A percentile compares a stretch with the other conserved stretches of the same genome.
Evolutionary conservation across 1,284 basidiomycete genomes (phyloP).

Genomic region (Macrocystidia cucumis): DNA sequence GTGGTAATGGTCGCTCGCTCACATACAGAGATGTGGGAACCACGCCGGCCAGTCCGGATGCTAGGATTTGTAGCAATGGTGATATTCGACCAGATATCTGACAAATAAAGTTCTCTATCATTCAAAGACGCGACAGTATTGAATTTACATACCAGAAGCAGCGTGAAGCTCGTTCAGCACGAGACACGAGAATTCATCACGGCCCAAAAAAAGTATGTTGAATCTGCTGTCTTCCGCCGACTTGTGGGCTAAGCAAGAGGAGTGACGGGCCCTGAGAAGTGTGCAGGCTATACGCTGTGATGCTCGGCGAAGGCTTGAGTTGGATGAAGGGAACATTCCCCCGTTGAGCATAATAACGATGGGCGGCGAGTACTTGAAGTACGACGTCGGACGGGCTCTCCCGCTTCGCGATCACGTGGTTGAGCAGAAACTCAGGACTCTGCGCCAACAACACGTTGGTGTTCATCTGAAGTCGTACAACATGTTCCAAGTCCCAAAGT

Average conservation of each 20-base stretch:
- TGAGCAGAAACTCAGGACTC: no score
- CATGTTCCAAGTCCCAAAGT: no score
- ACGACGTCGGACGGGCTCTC: no score
- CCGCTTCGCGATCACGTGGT: no score
- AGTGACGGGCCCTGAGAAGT: background rate
- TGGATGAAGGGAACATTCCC: no score
- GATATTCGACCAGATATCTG: slow-evolving; percentile 58
- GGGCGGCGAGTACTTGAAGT: no score
- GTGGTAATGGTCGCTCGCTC: slow-evolving; percentile 16
- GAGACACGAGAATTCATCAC: slow-evolving; percentile 66
- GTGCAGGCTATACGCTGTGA: background rate
- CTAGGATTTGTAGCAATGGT: slow-evolving; percentile 58
- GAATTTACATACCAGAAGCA: slow-evolving; percentile 35
- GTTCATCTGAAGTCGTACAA: no score
- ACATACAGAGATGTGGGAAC: slow-evolving; percentile 45
- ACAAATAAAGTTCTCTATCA: slow-evolving; percentile 6
- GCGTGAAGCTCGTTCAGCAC: slow-evolving; percentile 46
- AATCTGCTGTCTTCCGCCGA: no score
- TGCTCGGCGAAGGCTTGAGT: background rate
- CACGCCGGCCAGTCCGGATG: slow-evolving; percentile 40
- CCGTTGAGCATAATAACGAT: no score
- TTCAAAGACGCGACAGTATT: no score
- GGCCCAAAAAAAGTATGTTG: slow-evolving; percentile 61
- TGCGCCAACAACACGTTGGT: no score
- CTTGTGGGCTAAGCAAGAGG: background rate